Percentiles rank a stretch among this genome's conserved stretches.
Evolutionary conservation across 1,284 basidiomycete species (phyloP).

Genomic region (Crucibulum cyathiforme): DNA sequence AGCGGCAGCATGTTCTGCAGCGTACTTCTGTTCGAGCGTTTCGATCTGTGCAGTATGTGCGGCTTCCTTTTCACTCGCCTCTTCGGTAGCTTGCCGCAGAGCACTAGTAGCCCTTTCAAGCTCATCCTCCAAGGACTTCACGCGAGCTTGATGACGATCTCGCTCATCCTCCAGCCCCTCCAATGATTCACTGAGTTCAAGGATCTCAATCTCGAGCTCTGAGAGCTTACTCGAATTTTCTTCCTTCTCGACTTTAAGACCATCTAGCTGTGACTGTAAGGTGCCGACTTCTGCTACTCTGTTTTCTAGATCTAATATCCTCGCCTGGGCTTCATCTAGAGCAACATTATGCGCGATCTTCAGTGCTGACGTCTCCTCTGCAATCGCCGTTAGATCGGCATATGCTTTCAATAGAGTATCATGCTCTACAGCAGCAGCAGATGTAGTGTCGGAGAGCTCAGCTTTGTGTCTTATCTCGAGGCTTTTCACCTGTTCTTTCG

Average conservation of each 20-base stretch:
- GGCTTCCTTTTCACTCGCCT: constrained; percentile 55
- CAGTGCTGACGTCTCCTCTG: constrained; percentile 58
- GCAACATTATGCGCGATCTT: constrained; percentile 57
- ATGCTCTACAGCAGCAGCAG: constrained; percentile 63
- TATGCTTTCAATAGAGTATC: constrained; percentile 71
- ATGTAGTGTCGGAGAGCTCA: constrained; percentile 47
- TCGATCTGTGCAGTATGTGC: constrained; percentile 49
- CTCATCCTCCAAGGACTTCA: constrained; percentile 61
- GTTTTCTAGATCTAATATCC: constrained; percentile 50
- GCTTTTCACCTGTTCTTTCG: constrained; percentile 58
- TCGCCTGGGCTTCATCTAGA: constrained; percentile 52
- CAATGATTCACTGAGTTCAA: constrained; percentile 77
- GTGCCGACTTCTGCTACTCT: constrained; percentile 50
- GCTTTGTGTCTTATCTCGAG: constrained; percentile 55
- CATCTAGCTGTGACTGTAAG: constrained; percentile 58
- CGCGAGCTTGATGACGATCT: constrained; percentile 48
- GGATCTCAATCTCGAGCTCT: constrained; percentile 78
- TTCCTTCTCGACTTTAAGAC: constrained; percentile 71
- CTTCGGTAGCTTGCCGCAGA: constrained; percentile 56
- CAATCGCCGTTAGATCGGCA: constrained; percentile 61
- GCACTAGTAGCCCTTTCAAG: constrained; percentile 53
- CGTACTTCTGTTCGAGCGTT: constrained; percentile 51
- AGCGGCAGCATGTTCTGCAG: constrained; percentile 51
- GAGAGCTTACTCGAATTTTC: constrained; percentile 78
- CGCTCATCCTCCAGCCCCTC: constrained; percentile 70